Evolutionary conservation across 352 stramenopile species (phyloP).

Genomic region (Phytopythium cucurbitacearum): DNA sequence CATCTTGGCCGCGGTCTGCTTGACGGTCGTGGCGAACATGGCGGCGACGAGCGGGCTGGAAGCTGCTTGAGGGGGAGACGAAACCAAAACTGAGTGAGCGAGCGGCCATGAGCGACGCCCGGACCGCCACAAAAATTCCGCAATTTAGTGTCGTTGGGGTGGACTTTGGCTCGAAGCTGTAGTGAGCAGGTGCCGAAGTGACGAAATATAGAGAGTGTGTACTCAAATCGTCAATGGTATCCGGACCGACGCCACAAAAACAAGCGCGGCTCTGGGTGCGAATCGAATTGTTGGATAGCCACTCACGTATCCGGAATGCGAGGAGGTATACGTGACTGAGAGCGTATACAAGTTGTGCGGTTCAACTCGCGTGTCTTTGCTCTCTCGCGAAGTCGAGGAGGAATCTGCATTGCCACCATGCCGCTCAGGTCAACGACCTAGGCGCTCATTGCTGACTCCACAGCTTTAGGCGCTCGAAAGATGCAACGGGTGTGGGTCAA

Average conservation of each 20-base stretch:
- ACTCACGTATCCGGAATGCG: background rate
- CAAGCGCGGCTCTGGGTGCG: slow-evolving; percentile 3
- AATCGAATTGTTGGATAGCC: background rate
- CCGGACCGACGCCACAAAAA: slow-evolving; percentile 16
- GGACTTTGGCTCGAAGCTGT: background rate
- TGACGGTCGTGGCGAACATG: slow-evolving; percentile 62
- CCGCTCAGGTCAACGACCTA: too few species aligned
- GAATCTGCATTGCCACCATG: background rate
- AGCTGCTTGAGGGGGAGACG: slow-evolving; percentile 9
- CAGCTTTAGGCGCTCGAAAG: too few species aligned
- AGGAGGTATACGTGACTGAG: background rate
- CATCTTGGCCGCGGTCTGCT: slow-evolving; percentile 66
- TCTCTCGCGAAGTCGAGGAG: background rate
- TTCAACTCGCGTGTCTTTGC: slow-evolving; percentile 9
- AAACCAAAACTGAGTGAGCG: slow-evolving; percentile 1
- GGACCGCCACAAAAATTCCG: slow-evolving; percentile 22
- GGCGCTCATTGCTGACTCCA: too few species aligned
- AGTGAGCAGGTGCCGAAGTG: too few species aligned
- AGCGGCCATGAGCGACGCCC: slow-evolving; percentile 2
- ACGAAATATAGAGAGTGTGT: slow-evolving; percentile 17
- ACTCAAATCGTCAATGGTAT: slow-evolving; percentile 1
- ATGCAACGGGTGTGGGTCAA: too few species aligned
- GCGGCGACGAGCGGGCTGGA: slow-evolving; percentile 5
- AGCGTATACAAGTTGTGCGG: background rate
- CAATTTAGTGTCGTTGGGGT: slow-evolving; percentile 6